Evolutionary conservation across 371 early-diverging fungal species (phyloP).

Genomic region (Rhizopus sp.): DNA sequence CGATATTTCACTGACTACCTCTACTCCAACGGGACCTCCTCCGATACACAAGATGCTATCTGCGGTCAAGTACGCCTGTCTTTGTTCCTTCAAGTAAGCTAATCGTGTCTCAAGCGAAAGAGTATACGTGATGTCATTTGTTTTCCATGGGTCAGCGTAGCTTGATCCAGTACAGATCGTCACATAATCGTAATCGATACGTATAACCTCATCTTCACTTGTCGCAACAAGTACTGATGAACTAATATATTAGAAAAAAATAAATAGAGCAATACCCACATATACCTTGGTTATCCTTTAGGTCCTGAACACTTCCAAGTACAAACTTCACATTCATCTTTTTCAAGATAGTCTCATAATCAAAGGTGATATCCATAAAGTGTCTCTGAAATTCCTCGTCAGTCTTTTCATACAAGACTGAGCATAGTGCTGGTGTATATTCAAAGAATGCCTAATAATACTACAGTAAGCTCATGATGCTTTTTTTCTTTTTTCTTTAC

Average conservation of each 20-base stretch:
- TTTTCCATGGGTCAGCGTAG: slow-evolving; percentile 42
- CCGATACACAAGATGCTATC: slow-evolving; percentile 54
- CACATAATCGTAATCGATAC: slow-evolving; percentile 24
- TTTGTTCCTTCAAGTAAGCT: slow-evolving; percentile 23
- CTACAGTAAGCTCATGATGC: neutral
- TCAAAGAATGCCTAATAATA: slow-evolving; percentile 36
- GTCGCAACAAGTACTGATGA: neutral
- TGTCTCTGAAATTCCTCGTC: slow-evolving; percentile 28
- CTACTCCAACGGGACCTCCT: slow-evolving; percentile 59
- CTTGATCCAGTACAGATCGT: slow-evolving; percentile 43
- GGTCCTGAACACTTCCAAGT: slow-evolving; percentile 24
- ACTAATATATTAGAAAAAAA: neutral
- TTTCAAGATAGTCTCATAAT: slow-evolving; percentile 19
- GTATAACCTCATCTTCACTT: neutral
- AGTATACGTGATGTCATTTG: neutral
- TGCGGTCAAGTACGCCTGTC: slow-evolving; percentile 33
- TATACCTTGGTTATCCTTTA: slow-evolving; percentile 31
- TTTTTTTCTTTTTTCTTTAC: slow-evolving; percentile 13
- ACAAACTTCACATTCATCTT: slow-evolving; percentile 23
- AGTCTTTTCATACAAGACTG: slow-evolving; percentile 31
- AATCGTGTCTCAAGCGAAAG: slow-evolving; percentile 17
- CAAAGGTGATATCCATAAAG: slow-evolving; percentile 27
- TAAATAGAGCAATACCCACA: neutral
- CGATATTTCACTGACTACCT: slow-evolving; percentile 53
- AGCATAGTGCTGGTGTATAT: slow-evolving; percentile 42